Evolutionary conservation across 768 basidiomycete genomes (phyloP), one percentile per base, ranked within the genome.

Genomic region (Lactarius tabidus): DNA sequence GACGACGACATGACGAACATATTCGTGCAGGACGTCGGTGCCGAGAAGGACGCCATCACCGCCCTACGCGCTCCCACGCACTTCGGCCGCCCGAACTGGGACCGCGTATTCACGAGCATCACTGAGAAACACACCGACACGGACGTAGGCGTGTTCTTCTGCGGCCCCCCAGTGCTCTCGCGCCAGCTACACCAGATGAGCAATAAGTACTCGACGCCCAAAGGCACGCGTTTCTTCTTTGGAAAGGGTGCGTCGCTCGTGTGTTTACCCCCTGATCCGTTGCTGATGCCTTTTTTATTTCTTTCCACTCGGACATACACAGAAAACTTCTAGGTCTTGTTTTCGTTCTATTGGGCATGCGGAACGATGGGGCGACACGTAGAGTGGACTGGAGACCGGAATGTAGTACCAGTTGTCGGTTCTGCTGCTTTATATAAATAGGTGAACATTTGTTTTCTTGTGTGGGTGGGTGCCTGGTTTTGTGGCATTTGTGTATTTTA

Each of bases 1-100:
- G 90, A 94, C 67, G 93, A 95, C 72, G 93, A 98, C 69, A 85
- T 95, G 83, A 91, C 87, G 77, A 97, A 96, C 73, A 95, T 97
- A 74, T 83, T 95, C 60, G 91, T 89, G 65, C 90, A 93, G 72
- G 94, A 96, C 70, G 94, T 97, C 41, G 95, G 95, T 59, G 90
- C 91, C 1, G 91, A 96, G 67, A 89, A 87, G 77, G 95, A 98
- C 71, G 89, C 94, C 3, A 90, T 98, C 73, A 96, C 95, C 4
- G 82, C 87, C 1, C 80, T 97, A 14, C 84, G 93, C 26, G 89
- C 95, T 0, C 95, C 95, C 0, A 98, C 95, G 12, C 94, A 96
- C 77, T 95, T 90, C 72, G 92, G 95, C 51, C 78, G 94, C 64
- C 94, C 94, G 18, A 94, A 95, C 75, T 90, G 88, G 90, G 87